phyloP scores from a whole-genome alignment of 306 rosid species.

The Trifolium repens region DNA sequence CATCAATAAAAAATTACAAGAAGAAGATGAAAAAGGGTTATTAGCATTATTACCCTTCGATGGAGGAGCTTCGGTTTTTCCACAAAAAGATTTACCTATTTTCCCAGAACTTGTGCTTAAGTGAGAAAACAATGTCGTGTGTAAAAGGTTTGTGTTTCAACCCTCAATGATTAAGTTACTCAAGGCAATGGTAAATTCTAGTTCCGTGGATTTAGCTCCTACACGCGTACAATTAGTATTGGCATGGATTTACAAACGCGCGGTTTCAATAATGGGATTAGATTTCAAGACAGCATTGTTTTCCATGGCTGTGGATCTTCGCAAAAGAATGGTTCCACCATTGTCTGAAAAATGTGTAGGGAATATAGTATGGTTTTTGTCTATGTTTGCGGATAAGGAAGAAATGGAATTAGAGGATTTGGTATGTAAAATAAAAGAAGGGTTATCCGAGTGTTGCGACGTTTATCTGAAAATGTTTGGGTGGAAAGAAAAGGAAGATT shows the following conservation, averaged over 20 bases:
- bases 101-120: conserved; percentile 1
- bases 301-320: conserved; percentile 34
- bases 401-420: conserved; percentile 32
- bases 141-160: conserved; percentile 52
- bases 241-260: conserved; percentile 40
- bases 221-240: conserved; percentile 48
- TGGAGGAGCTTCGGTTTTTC: conserved; percentile 34
- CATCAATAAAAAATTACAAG: not conserved
- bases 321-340: conserved; percentile 45
- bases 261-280: conserved; percentile 23
- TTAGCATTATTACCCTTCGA: conserved; percentile 2
- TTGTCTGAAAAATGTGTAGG: conserved; percentile 43
- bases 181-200: conserved; percentile 36
- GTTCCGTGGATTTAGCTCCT: conserved; percentile 35
- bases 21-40: not conserved
- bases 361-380: conserved; percentile 31
- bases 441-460: not conserved
- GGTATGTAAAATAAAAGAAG: conserved; percentile 39
- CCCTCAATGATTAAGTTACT: conserved; percentile 43
- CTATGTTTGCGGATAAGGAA: not conserved
- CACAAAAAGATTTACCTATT: conserved; percentile 27
- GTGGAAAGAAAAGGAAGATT: conserved; percentile 3
- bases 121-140: not conserved
- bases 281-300: not conserved
- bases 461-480: conserved; percentile 10